These are phyloP conservation scores for Phytopythium ostracodes DNA, from an alignment of 352 stramenopile species.

Conservation along the genomic window DNA sequence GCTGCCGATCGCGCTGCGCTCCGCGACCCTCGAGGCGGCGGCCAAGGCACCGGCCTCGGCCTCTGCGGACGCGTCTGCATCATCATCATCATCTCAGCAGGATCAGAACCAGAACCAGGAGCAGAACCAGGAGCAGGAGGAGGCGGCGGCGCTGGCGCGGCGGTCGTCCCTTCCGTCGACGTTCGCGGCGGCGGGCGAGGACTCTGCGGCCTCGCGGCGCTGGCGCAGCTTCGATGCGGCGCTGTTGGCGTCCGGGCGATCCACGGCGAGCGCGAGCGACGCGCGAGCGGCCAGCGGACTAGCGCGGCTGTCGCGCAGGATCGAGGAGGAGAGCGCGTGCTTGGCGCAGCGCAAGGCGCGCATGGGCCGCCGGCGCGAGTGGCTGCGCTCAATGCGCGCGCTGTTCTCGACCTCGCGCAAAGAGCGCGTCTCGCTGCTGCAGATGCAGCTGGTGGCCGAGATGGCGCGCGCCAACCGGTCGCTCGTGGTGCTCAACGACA, in stretches of 20 bases:
- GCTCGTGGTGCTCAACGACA: slow-evolving; percentile 41
- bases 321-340: slow-evolving; percentile 43
- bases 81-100: background rate
- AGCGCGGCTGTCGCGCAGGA: slow-evolving; percentile 37
- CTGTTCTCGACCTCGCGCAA: slow-evolving; percentile 44
- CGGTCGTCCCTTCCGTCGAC: slow-evolving; percentile 66
- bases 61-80: background rate
- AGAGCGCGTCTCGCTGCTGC: slow-evolving; percentile 54
- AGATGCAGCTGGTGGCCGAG: slow-evolving; percentile 71
- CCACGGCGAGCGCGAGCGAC: slow-evolving; percentile 19
- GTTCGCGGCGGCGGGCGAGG: slow-evolving; percentile 26
- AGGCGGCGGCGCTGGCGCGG: slow-evolving; percentile 25
- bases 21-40: slow-evolving; percentile 10
- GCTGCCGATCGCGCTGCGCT: background rate
- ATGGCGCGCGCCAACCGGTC: slow-evolving; percentile 58
- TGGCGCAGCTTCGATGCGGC: slow-evolving; percentile 19
- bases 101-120: background rate
- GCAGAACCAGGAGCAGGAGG: slow-evolving; percentile 11
- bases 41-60: background rate
- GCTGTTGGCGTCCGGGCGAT: slow-evolving; percentile 16
- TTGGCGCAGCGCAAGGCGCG: slow-evolving; percentile 36
- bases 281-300: slow-evolving; percentile 29
- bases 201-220: slow-evolving; percentile 3
- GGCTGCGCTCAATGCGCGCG: slow-evolving; percentile 42
- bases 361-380: slow-evolving; percentile 36